Evolutionary conservation across 305 asterid species (phyloP), one percentile per base, ranked within the genome.

Genomic region (Fraxinus sp.): DNA sequence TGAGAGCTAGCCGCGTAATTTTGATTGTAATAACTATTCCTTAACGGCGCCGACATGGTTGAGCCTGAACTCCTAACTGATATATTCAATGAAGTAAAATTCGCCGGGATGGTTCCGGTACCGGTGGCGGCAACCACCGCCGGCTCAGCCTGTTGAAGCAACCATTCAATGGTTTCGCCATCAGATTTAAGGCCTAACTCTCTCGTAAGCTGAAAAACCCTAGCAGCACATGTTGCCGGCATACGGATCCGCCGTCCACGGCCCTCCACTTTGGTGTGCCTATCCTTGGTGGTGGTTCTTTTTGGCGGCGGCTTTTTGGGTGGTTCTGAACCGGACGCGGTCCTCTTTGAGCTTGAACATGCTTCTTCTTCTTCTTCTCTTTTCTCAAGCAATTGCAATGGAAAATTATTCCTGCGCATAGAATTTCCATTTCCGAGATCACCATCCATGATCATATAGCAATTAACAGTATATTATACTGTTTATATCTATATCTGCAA

Each of bases 61-160:
- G 92, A 88, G 2, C 95, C 92, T 2, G 97, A 90, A 80, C 94
- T 89, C 43, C 94, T 66, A n/a, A 83, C 81, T 0, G 97, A 91
- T 59, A 92, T 87, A n/a, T 91, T 91, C 11, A 92, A 89, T 0
- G 97, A 90, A 3, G 89, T 82, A 24, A 90, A 89, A 35, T 92
- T 92, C 0, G 97, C 97, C 0, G 97, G 95, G 30, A 92, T 92
- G 0, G 95, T 92, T 18, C 97, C 97, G 3, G 97, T 91, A 1
- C 97, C 97, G 0, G 97, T 93, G 84, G 95, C 93, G 32, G 97
- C 97, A 24, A 90, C 85, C 20, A 93, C 95, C 1, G 97, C 81
- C 5, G 97, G 97, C 85, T 93, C 97, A 14, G 97, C 97, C 86
- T 93, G 95, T 71, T 91, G 95, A 2, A 92, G 92, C 32, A 92